These are phyloP conservation scores for Penicillium decumbens DNA, from an alignment of 2,329 filamentous ascomycete species.

Conservation along the genomic window DNA sequence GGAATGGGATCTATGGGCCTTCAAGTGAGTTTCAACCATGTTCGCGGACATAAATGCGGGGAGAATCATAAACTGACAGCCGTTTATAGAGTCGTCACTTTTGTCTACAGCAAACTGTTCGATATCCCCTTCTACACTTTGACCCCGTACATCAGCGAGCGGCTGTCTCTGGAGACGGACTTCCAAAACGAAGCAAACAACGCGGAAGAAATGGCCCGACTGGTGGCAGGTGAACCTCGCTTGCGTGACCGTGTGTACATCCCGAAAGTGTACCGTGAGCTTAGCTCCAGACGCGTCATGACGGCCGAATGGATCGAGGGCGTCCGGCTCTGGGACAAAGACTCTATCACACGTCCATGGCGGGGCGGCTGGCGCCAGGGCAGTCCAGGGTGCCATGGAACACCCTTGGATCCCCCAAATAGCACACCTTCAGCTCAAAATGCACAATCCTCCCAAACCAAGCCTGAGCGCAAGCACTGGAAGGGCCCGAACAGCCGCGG, in stretches of 20 bases:
- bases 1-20: constrained; percentile 91
- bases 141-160: constrained; percentile 87
- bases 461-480: constrained; percentile 77
- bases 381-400: constrained; percentile 71
- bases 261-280: constrained; percentile 74
- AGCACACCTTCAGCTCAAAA: constrained; percentile 40
- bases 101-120: constrained; percentile 80
- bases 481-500: constrained; percentile 66
- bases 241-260: constrained; percentile 81
- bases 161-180: constrained; percentile 89
- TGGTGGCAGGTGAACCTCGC: constrained; percentile 70
- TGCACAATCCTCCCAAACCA: constrained; percentile 53
- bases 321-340: constrained; percentile 85
- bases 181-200: constrained; percentile 90
- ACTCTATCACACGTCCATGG: constrained; percentile 72
- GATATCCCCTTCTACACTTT: constrained; percentile 88
- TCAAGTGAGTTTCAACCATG: constrained; percentile 57
- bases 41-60: neutral
- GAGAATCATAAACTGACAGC: neutral
- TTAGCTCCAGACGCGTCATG: constrained; percentile 78
- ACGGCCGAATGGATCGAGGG: constrained; percentile 98
- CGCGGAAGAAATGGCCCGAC: constrained; percentile 71
- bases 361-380: constrained; percentile 69
- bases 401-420: constrained; percentile 54
- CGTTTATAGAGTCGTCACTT: constrained; percentile 63